phyloP scores from a whole-genome alignment of 306 rosid species.

The Rosa persica region DNA sequence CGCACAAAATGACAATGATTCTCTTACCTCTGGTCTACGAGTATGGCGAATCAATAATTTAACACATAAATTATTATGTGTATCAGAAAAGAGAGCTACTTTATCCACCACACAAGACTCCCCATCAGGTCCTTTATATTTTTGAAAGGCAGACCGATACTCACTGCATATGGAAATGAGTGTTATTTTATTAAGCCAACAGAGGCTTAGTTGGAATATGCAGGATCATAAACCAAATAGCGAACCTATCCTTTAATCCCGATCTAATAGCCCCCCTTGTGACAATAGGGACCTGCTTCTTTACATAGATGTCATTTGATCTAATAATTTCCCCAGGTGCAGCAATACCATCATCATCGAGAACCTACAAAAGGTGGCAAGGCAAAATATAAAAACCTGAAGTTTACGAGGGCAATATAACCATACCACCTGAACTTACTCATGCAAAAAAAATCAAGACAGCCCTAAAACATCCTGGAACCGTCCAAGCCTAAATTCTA shows the following conservation, averaged over 20 bases:
- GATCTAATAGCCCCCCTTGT: conserved; percentile 35
- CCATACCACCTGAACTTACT: background rate
- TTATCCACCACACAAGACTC: conserved; percentile 79
- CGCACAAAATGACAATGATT: conserved; percentile 20
- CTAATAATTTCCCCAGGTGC: conserved; percentile 86
- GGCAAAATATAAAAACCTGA: background rate
- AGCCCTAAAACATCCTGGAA: background rate
- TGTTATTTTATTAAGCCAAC: conserved; percentile 11
- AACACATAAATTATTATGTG: conserved; percentile 60
- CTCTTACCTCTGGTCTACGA: conserved; percentile 89
- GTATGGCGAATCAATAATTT: conserved; percentile 80
- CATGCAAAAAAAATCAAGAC: background rate
- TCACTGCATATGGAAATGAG: conserved; percentile 49
- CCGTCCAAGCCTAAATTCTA: background rate
- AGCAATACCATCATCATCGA: conserved; percentile 94
- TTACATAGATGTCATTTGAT: conserved; percentile 60
- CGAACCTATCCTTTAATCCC: conserved; percentile 59
- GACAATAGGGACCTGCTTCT: conserved; percentile 62
- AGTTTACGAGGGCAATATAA: background rate
- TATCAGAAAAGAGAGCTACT: conserved; percentile 80
- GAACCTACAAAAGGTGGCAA: conserved; percentile 41
- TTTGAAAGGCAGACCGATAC: conserved; percentile 40
- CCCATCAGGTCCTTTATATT: conserved; percentile 68
- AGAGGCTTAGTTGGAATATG: conserved; percentile 2
- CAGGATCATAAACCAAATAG: background rate